Conservation (phyloP, 257 asterid species). For the Rauvolfia tetraphylla region DNA sequence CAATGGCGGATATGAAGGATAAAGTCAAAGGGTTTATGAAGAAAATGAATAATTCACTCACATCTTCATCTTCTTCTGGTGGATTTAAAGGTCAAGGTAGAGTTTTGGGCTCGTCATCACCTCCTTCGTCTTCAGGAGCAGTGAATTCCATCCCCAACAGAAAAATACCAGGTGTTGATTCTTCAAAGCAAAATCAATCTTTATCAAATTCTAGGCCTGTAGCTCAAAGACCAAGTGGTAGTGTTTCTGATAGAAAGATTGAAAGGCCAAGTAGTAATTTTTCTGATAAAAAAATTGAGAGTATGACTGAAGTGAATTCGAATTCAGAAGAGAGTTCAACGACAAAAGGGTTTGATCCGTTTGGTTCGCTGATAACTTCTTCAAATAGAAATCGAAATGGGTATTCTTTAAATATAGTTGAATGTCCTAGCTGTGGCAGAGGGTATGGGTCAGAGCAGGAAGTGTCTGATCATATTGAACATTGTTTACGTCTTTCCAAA, state of each 20-base stretch:
- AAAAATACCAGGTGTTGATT: constrained; percentile 26
- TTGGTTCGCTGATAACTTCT: constrained; percentile 62
- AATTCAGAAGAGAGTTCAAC: constrained; percentile 23
- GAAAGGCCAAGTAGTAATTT: constrained; percentile 25
- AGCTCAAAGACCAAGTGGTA: constrained; percentile 21
- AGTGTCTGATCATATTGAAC: constrained; percentile 68
- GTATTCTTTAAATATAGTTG: constrained; percentile 59
- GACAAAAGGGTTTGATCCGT: constrained; percentile 71
- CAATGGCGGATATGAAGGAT: constrained; percentile 85
- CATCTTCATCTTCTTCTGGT: constrained; percentile 59
- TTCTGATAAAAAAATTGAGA: constrained; percentile 29
- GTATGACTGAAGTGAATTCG: constrained; percentile 27
- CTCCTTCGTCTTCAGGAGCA: constrained; percentile 37
- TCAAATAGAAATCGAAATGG: constrained; percentile 77
- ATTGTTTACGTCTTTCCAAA: constrained; percentile 45
- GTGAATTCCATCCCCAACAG: constrained; percentile 20
- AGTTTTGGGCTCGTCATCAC: constrained; percentile 67
- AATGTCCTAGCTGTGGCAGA: constrained; percentile 79
- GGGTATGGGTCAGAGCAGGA: constrained; percentile 72
- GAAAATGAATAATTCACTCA: constrained; percentile 66
- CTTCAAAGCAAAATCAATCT: constrained; percentile 11
- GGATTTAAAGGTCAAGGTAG: constrained; percentile 92
- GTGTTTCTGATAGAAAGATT: constrained; percentile 29
- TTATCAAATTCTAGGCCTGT: constrained; percentile 20
- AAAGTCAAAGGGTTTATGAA: constrained; percentile 89